Evolutionary conservation across 208 protist species (phyloP), one percentile per base, ranked within the genome.

Genomic region (Trypanosoma conorhini): DNA sequence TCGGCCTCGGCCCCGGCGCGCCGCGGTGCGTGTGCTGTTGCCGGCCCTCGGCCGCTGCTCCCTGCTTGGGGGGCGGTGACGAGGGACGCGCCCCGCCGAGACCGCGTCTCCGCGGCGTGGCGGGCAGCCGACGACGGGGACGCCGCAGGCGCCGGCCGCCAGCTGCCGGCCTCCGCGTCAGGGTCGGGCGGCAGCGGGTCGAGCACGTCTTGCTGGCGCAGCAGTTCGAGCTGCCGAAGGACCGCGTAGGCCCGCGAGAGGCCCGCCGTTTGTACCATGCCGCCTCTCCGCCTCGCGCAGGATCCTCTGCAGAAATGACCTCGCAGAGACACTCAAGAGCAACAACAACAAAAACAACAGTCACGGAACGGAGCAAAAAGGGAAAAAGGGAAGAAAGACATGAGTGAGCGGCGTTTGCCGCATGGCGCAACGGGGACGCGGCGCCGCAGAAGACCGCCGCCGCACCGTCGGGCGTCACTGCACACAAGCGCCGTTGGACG

Each of bases 231-330:
- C 28, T 86, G 82, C 30, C 75, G 77, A 30, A 93, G 80, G 33
- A 86, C 80, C 5, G 87, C 87, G 69, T 93, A 93, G 0, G 87
- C 87, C 26, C 79, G 74, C 22, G 80, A 87, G 15, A 92, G 82
- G 42, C 24, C 80, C 72, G 62, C 79, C 30, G 40, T 75, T 67
- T 59, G 72, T 21, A 68, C 51, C 68, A 74, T 62, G 22, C n/a
- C 28, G 3, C 35, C 44, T 31, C n/a, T 13, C 22, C 42, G n/a
- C n/a, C n/a, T n/a, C n/a, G n/a, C n/a, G n/a, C n/a, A n/a, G n/a
- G n/a, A n/a, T n/a, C n/a, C n/a, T n/a, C n/a, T n/a, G n/a, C n/a
- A n/a, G n/a, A n/a, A n/a, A n/a, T n/a, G n/a, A n/a, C n/a, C n/a
- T n/a, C n/a, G n/a, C n/a, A n/a, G n/a, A n/a, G n/a, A n/a, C n/a